phyloP scores from a whole-genome alignment of 2,329 filamentous ascomycete genomes.

The Aspergillus chevalieri region DNA sequence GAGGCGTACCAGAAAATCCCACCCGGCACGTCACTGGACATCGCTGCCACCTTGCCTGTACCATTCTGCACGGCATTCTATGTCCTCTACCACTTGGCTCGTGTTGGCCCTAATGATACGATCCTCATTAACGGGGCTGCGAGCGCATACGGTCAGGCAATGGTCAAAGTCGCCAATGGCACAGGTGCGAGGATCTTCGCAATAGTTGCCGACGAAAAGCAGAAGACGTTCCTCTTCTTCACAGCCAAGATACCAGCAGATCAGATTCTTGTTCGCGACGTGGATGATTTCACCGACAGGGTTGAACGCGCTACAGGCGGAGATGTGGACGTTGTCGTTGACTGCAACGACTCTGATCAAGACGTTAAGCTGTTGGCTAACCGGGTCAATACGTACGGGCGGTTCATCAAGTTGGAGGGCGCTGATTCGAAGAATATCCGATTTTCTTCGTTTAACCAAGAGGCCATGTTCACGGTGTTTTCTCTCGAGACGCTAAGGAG shows the following conservation, averaged over 20 bases:
- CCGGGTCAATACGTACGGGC: slow-evolving; percentile 21
- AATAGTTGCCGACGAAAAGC: slow-evolving; percentile 5
- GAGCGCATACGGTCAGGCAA: slow-evolving; percentile 16
- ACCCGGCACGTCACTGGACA: slow-evolving; percentile 13
- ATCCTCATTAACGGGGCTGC: slow-evolving; percentile 26
- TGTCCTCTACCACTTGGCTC: slow-evolving; percentile 13
- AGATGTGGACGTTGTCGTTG: slow-evolving; percentile 13
- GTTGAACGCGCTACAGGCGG: neutral
- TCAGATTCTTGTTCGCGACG: slow-evolving; percentile 8
- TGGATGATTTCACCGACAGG: slow-evolving; percentile 1
- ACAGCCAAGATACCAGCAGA: slow-evolving; percentile 8
- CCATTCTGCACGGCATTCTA: slow-evolving; percentile 18
- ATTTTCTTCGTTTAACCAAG: neutral
- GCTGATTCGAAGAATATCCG: slow-evolving; percentile 2
- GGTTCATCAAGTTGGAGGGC: slow-evolving; percentile 24
- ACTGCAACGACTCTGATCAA: slow-evolving; percentile 1
- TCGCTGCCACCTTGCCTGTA: slow-evolving; percentile 16
- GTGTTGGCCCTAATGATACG: slow-evolving; percentile 11
- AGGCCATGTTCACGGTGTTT: slow-evolving; percentile 11
- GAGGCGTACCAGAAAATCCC: slow-evolving; percentile 17
- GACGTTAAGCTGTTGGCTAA: neutral
- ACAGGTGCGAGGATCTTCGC: slow-evolving; percentile 7
- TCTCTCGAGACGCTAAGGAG: slow-evolving; percentile 10
- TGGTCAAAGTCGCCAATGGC: slow-evolving; percentile 13
- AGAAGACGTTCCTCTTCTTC: slow-evolving; percentile 5